phyloP scores from a whole-genome alignment of 441 rosid species.

The Viola pubescens region DNA sequence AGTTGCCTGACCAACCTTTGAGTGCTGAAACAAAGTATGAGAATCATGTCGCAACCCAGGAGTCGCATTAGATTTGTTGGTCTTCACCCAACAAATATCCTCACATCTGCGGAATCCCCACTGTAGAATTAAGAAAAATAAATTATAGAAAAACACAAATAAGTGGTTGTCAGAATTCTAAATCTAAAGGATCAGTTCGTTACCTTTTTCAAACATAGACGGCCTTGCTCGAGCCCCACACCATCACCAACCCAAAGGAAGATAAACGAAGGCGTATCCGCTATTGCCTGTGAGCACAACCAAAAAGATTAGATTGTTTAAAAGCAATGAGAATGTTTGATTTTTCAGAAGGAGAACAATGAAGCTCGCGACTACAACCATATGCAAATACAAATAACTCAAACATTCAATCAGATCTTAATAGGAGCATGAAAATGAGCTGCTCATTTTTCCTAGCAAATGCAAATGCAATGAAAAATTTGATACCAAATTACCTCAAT shows the following conservation, averaged over 20 bases:
- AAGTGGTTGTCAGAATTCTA: slow-evolving; percentile 1
- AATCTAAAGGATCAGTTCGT: slow-evolving; percentile 6
- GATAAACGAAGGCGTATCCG: slow-evolving; percentile 96
- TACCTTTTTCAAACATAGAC: slow-evolving; percentile 97
- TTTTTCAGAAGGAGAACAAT: neutral
- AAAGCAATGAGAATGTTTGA: neutral
- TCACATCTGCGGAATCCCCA: slow-evolving; percentile 99
- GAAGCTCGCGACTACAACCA: neutral
- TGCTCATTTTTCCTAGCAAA: neutral
- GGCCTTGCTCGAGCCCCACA: slow-evolving; percentile 96
- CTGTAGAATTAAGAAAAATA: slow-evolving; percentile 30
- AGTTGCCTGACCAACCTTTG: slow-evolving; percentile 52
- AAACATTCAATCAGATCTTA: neutral
- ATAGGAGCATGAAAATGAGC: neutral
- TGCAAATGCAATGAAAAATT: slow-evolving; percentile 7
- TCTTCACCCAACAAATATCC: slow-evolving; percentile 99
- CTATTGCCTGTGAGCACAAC: slow-evolving; percentile 61
- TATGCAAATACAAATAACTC: neutral
- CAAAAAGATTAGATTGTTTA: slow-evolving; percentile 8
- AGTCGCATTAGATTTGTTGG: slow-evolving; percentile 85
- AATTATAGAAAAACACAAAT: neutral
- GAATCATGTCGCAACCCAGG: slow-evolving; percentile 94
- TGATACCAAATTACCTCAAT: slow-evolving; percentile 59
- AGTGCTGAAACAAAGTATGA: slow-evolving; percentile 92
- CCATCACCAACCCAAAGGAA: slow-evolving; percentile 99